Evolutionary conservation across 768 basidiomycete genomes (phyloP).

Genomic region (Boletus rubropictus): DNA sequence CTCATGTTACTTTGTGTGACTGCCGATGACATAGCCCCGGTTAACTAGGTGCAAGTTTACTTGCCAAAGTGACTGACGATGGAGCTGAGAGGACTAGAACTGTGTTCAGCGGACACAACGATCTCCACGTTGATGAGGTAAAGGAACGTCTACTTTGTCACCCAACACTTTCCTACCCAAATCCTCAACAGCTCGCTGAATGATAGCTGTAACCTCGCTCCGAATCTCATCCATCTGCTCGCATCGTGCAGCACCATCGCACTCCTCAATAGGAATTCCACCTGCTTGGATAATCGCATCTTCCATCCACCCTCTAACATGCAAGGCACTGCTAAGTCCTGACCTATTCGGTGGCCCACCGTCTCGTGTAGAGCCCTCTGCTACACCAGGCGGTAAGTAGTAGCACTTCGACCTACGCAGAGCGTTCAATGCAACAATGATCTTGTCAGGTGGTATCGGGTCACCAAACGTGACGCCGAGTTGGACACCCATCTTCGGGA

Average conservation of each 20-base stretch:
- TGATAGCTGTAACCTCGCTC: constrained; percentile 47
- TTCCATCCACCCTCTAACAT: constrained; percentile 14
- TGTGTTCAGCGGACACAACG: not conserved
- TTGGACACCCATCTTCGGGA: constrained; percentile 55
- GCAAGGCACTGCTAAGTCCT: not conserved
- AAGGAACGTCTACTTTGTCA: constrained; percentile 22
- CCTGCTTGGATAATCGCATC: constrained; percentile 1
- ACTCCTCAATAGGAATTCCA: constrained; percentile 1
- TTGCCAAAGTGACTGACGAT: too few relatives aligned
- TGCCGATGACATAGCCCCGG: too few relatives aligned
- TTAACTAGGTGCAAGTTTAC: too few relatives aligned
- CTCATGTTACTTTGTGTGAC: too few relatives aligned
- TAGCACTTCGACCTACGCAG: not conserved
- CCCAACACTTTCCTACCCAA: constrained; percentile 50
- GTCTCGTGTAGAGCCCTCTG: not conserved
- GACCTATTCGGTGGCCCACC: not conserved
- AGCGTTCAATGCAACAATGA: constrained; percentile 24
- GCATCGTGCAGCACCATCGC: constrained; percentile 3
- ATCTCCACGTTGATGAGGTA: not conserved
- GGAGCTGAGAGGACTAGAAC: too few relatives aligned
- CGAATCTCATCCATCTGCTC: constrained; percentile 38
- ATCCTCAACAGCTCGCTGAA: constrained; percentile 50
- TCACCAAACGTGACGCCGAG: constrained; percentile 78
- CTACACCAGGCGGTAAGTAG: not conserved
- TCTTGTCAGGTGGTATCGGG: constrained; percentile 48